Base-by-base conservation (phyloP, 345 rosid genomes). In the Mercurialis annua region DNA sequence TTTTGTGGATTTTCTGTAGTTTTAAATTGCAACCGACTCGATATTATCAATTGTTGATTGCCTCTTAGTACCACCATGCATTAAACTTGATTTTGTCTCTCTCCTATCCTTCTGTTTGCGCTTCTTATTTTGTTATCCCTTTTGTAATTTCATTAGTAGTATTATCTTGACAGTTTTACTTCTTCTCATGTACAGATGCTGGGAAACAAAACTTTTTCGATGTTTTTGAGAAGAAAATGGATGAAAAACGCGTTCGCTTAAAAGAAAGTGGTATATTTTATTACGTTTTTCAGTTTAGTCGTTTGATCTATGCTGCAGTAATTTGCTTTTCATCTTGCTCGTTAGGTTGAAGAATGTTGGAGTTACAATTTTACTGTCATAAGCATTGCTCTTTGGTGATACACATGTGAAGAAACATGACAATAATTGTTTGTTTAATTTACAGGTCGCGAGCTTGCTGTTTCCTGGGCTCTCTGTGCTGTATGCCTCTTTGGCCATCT, bases 401-500 rank as follows among this genome's bases (percentile, higher is more conserved):
- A 26, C 53, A 31, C 24, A 36, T 4, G 36, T 62, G 10, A 23
- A 61, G 59, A 73, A 64, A 53, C 54, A 15, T 65, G 54, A 53
- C 52, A 60, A 67, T 68, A 52, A 57, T 27, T 64, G 27, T 76
- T 67, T 59, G 66, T 50, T 16, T 43, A 14, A 69, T 64, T 67
- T 75, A 51, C 78, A 92, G 98, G 97, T 68, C 83, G 82, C 0
- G 87, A 90, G 80, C 98, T 92, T 76, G 96, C 89, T 69, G 90
- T 92, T 71, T 90, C 98, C 24, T 92, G 98, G 97, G 96, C 93
- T 47, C 82, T 92, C 43, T 92, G 98, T 83, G 90, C 98, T 77
- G 97, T 92, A 54, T 92, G 98, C 87, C 81, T 92, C 70, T 72
- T 90, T 69, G 98, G 98, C 71, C 98, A 92, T 82, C 81, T 87